These are phyloP conservation scores for Cyathus pygmaeus DNA, from an alignment of 1,284 basidiomycete genomes.

Conservation along the genomic window DNA sequence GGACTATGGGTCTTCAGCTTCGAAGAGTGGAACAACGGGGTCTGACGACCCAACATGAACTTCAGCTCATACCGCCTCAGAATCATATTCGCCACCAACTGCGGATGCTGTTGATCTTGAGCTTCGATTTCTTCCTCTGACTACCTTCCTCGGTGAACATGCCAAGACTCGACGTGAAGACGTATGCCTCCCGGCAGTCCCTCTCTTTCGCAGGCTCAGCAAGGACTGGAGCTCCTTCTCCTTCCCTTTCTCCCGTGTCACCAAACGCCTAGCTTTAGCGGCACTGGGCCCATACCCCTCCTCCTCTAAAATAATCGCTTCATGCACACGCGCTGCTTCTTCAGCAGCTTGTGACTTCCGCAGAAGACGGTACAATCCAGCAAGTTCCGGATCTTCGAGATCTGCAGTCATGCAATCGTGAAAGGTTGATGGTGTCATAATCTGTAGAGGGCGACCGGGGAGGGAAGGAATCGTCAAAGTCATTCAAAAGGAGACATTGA, in stretches of 20 bases:
- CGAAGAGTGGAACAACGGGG: conserved; percentile 1
- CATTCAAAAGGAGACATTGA: conserved; percentile 52
- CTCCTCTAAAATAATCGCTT: conserved; percentile 35
- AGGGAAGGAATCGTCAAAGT: conserved; percentile 55
- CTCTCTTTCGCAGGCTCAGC: conserved; percentile 48
- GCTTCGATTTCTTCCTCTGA: conserved; percentile 9
- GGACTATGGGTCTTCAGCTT: neutral
- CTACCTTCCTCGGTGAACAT: neutral
- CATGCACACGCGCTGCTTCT: conserved; percentile 41
- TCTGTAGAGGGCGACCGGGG: conserved; percentile 55
- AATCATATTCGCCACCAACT: conserved; percentile 67
- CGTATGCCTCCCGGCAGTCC: neutral
- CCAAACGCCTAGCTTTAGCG: conserved; percentile 52
- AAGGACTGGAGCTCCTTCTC: conserved; percentile 59
- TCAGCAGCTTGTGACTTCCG: conserved; percentile 52
- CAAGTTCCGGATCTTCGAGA: conserved; percentile 48
- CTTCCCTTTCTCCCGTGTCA: conserved; percentile 62
- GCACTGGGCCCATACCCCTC: conserved; percentile 48
- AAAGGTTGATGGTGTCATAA: conserved; percentile 50
- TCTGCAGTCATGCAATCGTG: conserved; percentile 36
- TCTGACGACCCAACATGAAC: conserved; percentile 20
- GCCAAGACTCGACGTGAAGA: neutral
- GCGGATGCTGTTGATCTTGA: conserved; percentile 46
- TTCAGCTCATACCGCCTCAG: conserved; percentile 44
- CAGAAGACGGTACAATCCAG: conserved; percentile 49